These are phyloP conservation scores for Eremothecium coryli DNA, from an alignment of 1,139 yeast species.

Conservation along the genomic window DNA sequence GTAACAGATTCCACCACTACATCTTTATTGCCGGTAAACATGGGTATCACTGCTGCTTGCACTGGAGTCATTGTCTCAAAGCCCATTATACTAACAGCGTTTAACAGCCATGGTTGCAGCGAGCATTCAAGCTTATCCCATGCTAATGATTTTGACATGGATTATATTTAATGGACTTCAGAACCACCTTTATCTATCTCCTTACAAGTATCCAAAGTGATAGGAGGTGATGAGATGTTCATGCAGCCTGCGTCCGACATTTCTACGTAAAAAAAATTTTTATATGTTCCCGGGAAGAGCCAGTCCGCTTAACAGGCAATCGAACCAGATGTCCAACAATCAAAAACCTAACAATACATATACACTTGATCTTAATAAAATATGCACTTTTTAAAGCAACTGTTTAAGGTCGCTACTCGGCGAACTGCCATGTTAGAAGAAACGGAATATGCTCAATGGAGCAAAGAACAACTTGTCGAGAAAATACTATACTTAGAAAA, in stretches of 20 bases:
- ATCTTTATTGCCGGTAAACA: constrained; percentile 80
- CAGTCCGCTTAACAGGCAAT: too few species aligned
- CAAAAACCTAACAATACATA: too few species aligned
- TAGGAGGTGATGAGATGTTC: constrained; percentile 6
- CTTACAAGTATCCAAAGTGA: not conserved
- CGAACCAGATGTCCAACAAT: too few species aligned
- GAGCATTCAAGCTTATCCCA: constrained; percentile 33
- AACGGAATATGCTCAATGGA: constrained; percentile 31
- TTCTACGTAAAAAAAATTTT: too few species aligned
- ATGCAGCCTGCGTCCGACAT: too few species aligned
- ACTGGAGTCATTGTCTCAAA: constrained; percentile 90
- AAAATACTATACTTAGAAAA: constrained; percentile 29
- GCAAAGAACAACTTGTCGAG: constrained; percentile 34
- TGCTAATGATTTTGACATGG: constrained; percentile 30
- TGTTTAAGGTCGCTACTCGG: constrained; percentile 8
- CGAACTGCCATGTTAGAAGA: constrained; percentile 6
- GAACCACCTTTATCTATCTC: not conserved
- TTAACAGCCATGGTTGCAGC: constrained; percentile 37
- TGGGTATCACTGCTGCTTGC: constrained; percentile 90
- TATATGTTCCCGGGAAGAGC: too few species aligned
- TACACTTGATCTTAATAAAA: too few species aligned
- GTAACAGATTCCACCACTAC: constrained; percentile 96
- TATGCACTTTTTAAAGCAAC: constrained; percentile 9
- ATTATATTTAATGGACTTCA: too few species aligned
- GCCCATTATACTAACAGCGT: constrained; percentile 66